Evolutionary conservation across 2,329 filamentous ascomycete genomes (phyloP), one percentile per base, ranked within the genome.

Genomic region (Cladosporium sp.): DNA sequence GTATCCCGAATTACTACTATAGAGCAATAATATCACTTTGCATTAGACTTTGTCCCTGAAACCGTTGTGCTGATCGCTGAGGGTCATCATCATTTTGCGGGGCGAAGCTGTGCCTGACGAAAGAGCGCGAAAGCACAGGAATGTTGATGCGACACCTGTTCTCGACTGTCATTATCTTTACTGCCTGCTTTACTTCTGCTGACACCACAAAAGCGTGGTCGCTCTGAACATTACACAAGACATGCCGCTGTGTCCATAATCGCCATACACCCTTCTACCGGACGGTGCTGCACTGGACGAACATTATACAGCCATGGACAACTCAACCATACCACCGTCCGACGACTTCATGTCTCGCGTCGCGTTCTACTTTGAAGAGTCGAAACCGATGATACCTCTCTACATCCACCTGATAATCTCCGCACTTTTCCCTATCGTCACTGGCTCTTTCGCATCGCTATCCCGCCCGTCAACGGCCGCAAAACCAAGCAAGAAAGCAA

Each of bases 371-470:
- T 47, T 56, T 22, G 42, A 42, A 9, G 47, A 59, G 15, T 43
- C 19, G 14, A 59, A 52, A 15, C 56, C 56, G 38, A 59, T 59
- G 56, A 51, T 59, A n/a, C 56, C 56, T 28, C 81, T 83, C 11
- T 82, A 87, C 66, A 67, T 79, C 0, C 86, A 88, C 70, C 76
- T 89, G 12, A 75, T 88, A 56, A 69, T 86, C 60, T 87, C 89
- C 28, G 88, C 92, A 14, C 74, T 96, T 15, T 86, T 89, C 62
- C 90, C 92, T 55, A 96, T 97, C 69, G 94, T 89, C 74, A 81
- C 90, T 5, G 90, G 89, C 50, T 85, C 92, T 8, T 89, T 96
- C 73, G 90, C 89, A n/a, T 89, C 92, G 1, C 82, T 97, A 19
- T 87, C 88, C 14, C 84, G 91, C 17, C 93, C 93, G 0, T 85